Conservation (phyloP, 441 rosid genomes). For the Biscutella laevigata region DNA sequence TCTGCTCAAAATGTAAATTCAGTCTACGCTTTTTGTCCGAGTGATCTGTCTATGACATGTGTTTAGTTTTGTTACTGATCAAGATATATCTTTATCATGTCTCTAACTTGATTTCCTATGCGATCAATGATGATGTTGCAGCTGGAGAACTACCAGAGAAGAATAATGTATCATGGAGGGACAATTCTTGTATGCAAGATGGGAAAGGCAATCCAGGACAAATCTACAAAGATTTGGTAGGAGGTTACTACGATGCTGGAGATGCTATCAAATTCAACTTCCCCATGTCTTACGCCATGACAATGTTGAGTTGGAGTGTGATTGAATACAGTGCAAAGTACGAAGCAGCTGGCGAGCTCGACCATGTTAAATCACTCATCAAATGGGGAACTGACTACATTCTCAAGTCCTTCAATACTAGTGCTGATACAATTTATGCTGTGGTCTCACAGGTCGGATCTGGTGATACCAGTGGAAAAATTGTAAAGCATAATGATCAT, state of each 20-base stretch:
- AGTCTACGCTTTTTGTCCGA: no score
- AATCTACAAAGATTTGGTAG: slow-evolving; percentile 53
- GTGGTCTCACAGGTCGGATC: slow-evolving; percentile 60
- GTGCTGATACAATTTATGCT: slow-evolving; percentile 48
- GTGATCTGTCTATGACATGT: no score
- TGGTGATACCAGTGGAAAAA: slow-evolving; percentile 1
- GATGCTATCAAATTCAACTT: slow-evolving; percentile 85
- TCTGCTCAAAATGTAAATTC: no score
- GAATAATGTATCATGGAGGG: no score
- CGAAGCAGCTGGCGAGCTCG: slow-evolving; percentile 80
- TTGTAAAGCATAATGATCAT: slow-evolving; percentile 34
- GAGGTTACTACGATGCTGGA: slow-evolving; percentile 91
- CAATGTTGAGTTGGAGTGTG: slow-evolving; percentile 97
- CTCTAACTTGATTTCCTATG: no score
- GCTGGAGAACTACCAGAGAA: no score
- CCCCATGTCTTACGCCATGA: slow-evolving; percentile 73
- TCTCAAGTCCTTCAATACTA: slow-evolving; percentile 62
- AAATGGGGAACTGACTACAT: slow-evolving; percentile 73
- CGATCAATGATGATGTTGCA: no score
- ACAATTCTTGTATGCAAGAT: no score
- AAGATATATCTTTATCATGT: no score
- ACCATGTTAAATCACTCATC: slow-evolving; percentile 60
- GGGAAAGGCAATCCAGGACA: no score
- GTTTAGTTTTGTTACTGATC: no score
- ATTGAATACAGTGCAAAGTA: slow-evolving; percentile 89